phyloP scores from a whole-genome alignment of 2,329 filamentous ascomycete genomes.

The Botrytis aclada region DNA sequence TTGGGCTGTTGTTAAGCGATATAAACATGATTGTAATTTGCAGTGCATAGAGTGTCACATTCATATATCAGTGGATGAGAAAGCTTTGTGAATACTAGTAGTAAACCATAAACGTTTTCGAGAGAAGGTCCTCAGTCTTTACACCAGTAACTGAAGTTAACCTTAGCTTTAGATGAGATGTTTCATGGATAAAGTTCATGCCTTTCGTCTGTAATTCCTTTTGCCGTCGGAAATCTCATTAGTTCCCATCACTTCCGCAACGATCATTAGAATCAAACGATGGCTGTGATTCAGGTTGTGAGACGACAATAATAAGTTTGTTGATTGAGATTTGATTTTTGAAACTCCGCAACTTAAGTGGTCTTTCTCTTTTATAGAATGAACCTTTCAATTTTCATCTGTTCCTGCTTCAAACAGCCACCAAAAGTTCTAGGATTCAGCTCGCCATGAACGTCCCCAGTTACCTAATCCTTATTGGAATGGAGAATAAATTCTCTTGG shows the following conservation, averaged over 20 bases:
- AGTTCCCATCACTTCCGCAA: too few species aligned
- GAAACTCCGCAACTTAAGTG: too few species aligned
- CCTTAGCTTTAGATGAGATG: neutral
- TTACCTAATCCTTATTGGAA: neutral
- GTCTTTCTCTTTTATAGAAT: too few species aligned
- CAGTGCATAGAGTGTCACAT: neutral
- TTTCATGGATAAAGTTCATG: too few species aligned
- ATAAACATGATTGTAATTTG: neutral
- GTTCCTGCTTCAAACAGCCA: neutral
- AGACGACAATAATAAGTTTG: neutral
- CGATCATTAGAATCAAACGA: too few species aligned
- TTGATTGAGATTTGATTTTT: neutral
- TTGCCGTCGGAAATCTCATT: neutral
- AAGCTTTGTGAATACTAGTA: too few species aligned
- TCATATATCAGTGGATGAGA: neutral
- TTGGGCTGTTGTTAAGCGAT: neutral
- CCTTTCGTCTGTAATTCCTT: neutral
- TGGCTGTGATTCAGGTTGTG: too few species aligned
- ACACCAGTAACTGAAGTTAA: too few species aligned
- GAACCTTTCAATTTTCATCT: too few species aligned
- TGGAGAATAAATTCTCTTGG: fast-evolving
- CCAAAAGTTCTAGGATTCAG: fast-evolving
- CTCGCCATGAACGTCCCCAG: neutral
- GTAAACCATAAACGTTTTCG: too few species aligned
- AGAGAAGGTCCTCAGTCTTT: too few species aligned